phyloP scores from a whole-genome alignment of 345 rosid genomes.

The Rhizophora mangle region DNA sequence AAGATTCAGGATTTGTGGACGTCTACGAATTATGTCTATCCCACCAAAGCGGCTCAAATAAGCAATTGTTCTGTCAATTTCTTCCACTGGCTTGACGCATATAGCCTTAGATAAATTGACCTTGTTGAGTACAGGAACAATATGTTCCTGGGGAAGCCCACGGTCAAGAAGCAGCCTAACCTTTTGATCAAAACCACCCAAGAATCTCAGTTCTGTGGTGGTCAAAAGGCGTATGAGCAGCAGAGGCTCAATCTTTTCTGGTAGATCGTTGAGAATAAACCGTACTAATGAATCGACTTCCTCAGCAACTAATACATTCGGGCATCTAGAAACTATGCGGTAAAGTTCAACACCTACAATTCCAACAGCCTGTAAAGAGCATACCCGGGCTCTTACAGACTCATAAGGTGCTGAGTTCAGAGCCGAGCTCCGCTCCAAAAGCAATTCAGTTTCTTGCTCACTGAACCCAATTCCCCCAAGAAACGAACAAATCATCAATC shows the following conservation, averaged over 20 bases:
- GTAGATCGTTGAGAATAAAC: conserved; percentile 44
- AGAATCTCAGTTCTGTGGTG: conserved; percentile 37
- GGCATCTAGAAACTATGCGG: conserved; percentile 46
- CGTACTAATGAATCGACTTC: conserved; percentile 42
- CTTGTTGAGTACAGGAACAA: conserved; percentile 59
- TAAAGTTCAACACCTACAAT: conserved; percentile 43
- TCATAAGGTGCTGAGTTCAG: conserved; percentile 35
- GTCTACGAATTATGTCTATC: conserved; percentile 45
- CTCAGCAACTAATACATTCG: conserved; percentile 46
- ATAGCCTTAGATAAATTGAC: conserved; percentile 52
- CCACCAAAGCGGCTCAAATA: conserved; percentile 66
- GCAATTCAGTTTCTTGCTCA: conserved; percentile 37
- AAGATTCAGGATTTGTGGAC: conserved; percentile 55
- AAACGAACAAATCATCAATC: conserved; percentile 28
- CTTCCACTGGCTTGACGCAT: conserved; percentile 53
- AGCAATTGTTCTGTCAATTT: conserved; percentile 48
- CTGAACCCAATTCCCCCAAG: conserved; percentile 41
- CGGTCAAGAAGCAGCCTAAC: conserved; percentile 44
- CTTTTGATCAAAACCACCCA: conserved; percentile 55
- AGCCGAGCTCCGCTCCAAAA: conserved; percentile 41
- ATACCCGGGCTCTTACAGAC: conserved; percentile 33
- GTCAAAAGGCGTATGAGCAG: conserved; percentile 51
- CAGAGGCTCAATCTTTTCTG: conserved; percentile 45
- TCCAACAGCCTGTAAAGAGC: conserved; percentile 49
- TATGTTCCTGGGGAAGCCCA: conserved; percentile 51